Percentiles rank a stretch among this genome's conserved stretches.
Evolutionary conservation across 1,284 basidiomycete genomes (phyloP).

Genomic region (Rhodofomes roseus): DNA sequence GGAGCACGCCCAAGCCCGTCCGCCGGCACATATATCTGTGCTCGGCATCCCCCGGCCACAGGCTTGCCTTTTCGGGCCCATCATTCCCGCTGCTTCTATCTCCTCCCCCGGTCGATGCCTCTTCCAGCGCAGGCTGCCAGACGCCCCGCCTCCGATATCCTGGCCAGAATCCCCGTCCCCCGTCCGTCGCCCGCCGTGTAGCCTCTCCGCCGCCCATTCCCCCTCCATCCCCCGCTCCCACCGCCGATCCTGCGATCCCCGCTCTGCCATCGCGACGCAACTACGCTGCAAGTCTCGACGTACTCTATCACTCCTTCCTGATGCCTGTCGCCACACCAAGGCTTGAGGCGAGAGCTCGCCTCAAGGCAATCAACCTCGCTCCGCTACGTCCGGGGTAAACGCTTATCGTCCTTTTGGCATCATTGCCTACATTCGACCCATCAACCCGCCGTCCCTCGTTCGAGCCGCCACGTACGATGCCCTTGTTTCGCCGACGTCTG

Average conservation of each 20-base stretch:
- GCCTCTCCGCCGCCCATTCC: background rate
- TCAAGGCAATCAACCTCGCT: background rate
- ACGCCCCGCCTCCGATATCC: background rate
- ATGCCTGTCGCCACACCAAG: background rate
- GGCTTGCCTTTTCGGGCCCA: background rate
- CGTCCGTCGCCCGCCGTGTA: background rate
- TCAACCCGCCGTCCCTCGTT: background rate
- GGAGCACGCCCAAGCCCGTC: slow-evolving; percentile 21
- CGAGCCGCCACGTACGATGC: background rate
- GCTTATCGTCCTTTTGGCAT: background rate
- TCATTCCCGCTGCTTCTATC: slow-evolving; percentile 4
- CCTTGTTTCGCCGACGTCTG: background rate
- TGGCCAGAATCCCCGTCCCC: background rate
- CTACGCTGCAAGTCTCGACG: background rate
- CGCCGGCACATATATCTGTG: background rate
- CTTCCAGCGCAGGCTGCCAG: background rate
- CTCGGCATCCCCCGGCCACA: slow-evolving; percentile 1
- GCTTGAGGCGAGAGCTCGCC: background rate
- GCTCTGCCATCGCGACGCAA: too few species aligned
- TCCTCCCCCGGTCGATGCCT: background rate
- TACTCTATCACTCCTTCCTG: background rate
- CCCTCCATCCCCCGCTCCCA: background rate
- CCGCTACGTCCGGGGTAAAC: background rate
- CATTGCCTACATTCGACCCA: background rate
- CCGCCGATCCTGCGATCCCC: background rate